phyloP scores from a whole-genome alignment of 2,329 filamentous ascomycete species.

The Gnomoniopsis smithogilvyi region DNA sequence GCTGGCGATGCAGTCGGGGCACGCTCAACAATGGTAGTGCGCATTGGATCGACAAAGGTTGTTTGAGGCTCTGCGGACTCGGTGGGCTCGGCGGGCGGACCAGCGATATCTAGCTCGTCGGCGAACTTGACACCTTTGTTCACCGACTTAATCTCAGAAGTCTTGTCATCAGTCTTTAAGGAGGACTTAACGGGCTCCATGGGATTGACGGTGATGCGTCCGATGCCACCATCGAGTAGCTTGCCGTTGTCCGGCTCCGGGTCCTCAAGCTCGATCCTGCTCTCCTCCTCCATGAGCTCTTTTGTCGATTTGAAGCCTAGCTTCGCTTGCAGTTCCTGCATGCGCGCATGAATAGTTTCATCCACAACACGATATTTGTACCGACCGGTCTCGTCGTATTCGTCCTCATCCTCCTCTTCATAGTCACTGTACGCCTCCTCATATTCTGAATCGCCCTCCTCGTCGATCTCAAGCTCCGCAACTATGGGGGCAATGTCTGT shows the following conservation, averaged over 20 bases:
- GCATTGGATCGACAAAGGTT: slow-evolving; percentile 21
- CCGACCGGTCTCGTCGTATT: slow-evolving; percentile 73
- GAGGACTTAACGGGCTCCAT: slow-evolving; percentile 28
- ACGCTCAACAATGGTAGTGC: slow-evolving; percentile 27
- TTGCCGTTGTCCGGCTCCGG: background rate
- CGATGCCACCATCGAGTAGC: slow-evolving; percentile 46
- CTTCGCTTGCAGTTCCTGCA: slow-evolving; percentile 80
- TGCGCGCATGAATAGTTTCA: slow-evolving; percentile 73
- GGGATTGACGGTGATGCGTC: slow-evolving; percentile 50
- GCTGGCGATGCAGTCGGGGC: slow-evolving; percentile 14
- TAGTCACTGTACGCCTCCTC: slow-evolving; percentile 31
- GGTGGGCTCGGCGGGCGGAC: slow-evolving; percentile 25
- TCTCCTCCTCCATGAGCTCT: slow-evolving; percentile 31
- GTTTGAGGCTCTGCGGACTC: slow-evolving; percentile 24
- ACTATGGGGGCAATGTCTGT: slow-evolving; percentile 89
- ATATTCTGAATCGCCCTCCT: slow-evolving; percentile 30
- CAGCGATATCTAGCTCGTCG: slow-evolving; percentile 67
- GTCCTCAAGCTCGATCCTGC: slow-evolving; percentile 32
- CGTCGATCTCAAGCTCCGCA: slow-evolving; percentile 83
- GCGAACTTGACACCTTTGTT: slow-evolving; percentile 83
- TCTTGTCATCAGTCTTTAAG: slow-evolving; percentile 18
- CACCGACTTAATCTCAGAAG: slow-evolving; percentile 22
- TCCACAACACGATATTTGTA: slow-evolving; percentile 65
- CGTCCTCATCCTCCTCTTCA: slow-evolving; percentile 55
- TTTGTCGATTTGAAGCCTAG: slow-evolving; percentile 57